Percentiles rank a stretch among this genome's conserved stretches.
phyloP scores from a whole-genome alignment of 1,139 yeast species.

The Geotrichum cucujoidarum region DNA sequence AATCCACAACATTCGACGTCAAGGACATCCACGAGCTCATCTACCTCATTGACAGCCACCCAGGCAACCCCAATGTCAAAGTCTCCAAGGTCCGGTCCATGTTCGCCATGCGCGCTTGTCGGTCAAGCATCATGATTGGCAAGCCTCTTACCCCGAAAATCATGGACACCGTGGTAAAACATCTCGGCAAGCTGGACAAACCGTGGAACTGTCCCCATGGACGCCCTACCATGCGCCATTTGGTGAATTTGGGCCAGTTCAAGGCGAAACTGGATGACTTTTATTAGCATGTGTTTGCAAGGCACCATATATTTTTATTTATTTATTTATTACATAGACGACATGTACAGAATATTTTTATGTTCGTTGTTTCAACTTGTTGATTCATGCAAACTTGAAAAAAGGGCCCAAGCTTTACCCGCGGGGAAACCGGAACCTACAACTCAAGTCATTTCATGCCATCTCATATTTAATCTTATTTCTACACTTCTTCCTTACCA shows the following conservation, averaged over 20 bases:
- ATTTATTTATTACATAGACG: too few species aligned
- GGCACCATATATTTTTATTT: too few species aligned
- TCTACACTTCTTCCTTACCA: not conserved
- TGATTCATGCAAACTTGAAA: not conserved
- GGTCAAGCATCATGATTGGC: conserved; percentile 93
- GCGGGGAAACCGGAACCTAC: too few species aligned
- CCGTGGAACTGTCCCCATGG: conserved; percentile 99
- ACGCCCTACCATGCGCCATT: conserved; percentile 90
- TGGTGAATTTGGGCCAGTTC: conserved; percentile 46
- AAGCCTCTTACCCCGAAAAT: conserved; percentile 51
- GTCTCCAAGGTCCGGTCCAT: conserved; percentile 77
- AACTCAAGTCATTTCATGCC: not conserved
- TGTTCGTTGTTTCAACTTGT: too few species aligned
- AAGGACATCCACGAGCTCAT: conserved; percentile 72
- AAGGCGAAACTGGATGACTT: conserved; percentile 5
- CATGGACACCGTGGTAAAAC: conserved; percentile 64
- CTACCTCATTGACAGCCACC: conserved; percentile 46
- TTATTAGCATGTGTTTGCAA: too few species aligned
- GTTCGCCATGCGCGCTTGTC: conserved; percentile 93
- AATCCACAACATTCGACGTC: conserved; percentile 57
- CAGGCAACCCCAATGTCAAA: conserved; percentile 41
- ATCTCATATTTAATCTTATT: too few species aligned
- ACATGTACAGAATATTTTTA: too few species aligned
- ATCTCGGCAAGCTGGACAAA: conserved; percentile 68
- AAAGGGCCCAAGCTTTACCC: too few species aligned